Conservation (phyloP, 176 grass and related monocot species). For the Zoysia japonica region DNA sequence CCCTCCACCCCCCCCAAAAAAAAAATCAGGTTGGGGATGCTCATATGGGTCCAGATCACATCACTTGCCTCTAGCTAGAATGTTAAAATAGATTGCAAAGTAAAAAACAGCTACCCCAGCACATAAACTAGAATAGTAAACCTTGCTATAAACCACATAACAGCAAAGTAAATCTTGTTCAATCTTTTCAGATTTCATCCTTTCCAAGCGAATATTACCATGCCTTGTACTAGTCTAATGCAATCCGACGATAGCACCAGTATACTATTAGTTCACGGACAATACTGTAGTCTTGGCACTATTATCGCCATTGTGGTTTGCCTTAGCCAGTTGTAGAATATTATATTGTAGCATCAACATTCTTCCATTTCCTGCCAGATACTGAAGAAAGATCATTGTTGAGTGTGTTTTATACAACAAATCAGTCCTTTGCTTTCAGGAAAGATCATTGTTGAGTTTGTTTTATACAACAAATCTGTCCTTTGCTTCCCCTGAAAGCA, state of each 20-base stretch:
- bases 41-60: no score
- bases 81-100: no score
- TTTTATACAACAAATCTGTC: neutral
- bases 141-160: no score
- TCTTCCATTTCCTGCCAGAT: neutral
- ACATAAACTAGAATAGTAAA: no score
- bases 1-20: no score
- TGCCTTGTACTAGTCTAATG: conserved; percentile 4
- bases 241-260: neutral
- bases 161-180: no score
- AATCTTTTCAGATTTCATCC: no score
- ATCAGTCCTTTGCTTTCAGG: neutral
- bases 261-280: conserved; percentile 4
- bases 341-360: neutral
- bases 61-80: no score
- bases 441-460: neutral
- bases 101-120: no score
- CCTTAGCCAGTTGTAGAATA: neutral
- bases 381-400: neutral
- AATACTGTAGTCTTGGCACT: neutral
- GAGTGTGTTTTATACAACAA: neutral
- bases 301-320: neutral
- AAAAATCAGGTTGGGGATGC: no score
- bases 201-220: neutral
- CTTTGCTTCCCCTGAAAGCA: neutral